Evolutionary conservation across 139 green algal genomes (phyloP), one percentile per base, ranked within the genome.

Genomic region (Nannochloris sp.): DNA sequence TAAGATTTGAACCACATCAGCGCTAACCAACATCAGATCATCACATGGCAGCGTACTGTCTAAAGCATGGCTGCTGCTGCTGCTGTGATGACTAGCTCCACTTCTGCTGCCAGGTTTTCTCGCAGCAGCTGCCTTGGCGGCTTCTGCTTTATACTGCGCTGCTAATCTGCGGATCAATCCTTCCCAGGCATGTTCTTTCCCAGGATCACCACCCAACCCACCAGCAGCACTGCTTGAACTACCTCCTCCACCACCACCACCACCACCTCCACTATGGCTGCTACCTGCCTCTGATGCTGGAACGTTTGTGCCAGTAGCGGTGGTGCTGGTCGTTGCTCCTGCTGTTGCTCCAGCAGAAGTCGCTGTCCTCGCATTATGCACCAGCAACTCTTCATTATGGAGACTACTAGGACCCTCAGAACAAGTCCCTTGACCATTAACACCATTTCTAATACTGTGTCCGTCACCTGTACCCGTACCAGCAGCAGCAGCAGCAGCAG

Each of bases 21-120:
- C 31, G 4, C 19, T 19, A 3, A 88, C 47, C 45, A 75, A 75
- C 71, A 89, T 74, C 24, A 88, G 61, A 39, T 66, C 66, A 31
- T 47, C 58, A 6, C 31, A 48, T 8, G 39, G 54, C 37, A 19
- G 9, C 23, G 29, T 38, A 12, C 19, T 51, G 24, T 34, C 9
- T 12, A 59, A 12, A 19, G 9, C 12, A 59, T 59, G 27, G 42
- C 42, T 51, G 42, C 42, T 19, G 42, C 19, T 19, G 19, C 19
- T 51, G 42, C 19, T 27, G 42, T 19, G 19, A 19, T n/a, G 34
- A 19, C 8, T 15, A 35, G 34, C 27, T 24, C 35, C 14, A 19
- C 4, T 24, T 33, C 25, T 25, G 13, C 5, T n/a, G 31, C 7
- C 2, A 3, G 13, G 7, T 24, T 4, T 24, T 10, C 39, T 48